phyloP scores from a whole-genome alignment of 306 rosid species.

The Ormosia emarginata region DNA sequence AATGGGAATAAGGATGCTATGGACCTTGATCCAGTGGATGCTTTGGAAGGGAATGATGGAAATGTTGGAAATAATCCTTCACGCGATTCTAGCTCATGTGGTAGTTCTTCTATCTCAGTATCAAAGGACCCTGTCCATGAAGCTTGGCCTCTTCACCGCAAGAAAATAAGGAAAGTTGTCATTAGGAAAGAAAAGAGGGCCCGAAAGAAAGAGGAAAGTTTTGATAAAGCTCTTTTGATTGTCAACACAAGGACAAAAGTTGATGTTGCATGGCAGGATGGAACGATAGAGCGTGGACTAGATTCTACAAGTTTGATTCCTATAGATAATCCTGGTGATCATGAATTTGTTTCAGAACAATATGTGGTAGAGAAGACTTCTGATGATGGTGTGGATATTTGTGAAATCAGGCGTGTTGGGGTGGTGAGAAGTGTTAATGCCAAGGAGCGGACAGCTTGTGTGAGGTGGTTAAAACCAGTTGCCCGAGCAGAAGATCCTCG shows the following conservation, averaged over 20 bases:
- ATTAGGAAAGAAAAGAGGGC: slow-evolving; percentile 85
- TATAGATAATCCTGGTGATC: slow-evolving; percentile 89
- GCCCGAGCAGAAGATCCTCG: slow-evolving; percentile 80
- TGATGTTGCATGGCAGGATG: slow-evolving; percentile 98
- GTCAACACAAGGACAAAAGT: slow-evolving; percentile 74
- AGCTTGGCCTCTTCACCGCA: slow-evolving; percentile 86
- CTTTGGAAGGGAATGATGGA: slow-evolving; percentile 48
- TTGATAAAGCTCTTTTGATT: slow-evolving; percentile 84
- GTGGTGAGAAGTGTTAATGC: slow-evolving; percentile 91
- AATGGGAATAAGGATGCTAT: slow-evolving; percentile 55
- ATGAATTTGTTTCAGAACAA: slow-evolving; percentile 95
- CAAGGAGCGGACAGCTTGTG: slow-evolving; percentile 90
- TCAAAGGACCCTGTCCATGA: slow-evolving; percentile 76
- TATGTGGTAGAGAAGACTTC: slow-evolving; percentile 94
- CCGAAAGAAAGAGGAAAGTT: slow-evolving; percentile 85
- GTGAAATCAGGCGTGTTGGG: slow-evolving; percentile 82
- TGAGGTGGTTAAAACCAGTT: slow-evolving; percentile 86
- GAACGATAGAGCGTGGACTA: slow-evolving; percentile 48
- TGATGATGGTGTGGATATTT: slow-evolving; percentile 60
- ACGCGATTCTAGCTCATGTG: slow-evolving; percentile 59
- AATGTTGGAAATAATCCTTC: slow-evolving; percentile 42
- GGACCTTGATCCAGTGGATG: slow-evolving; percentile 59
- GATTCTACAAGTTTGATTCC: slow-evolving; percentile 77
- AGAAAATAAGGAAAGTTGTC: slow-evolving; percentile 86
- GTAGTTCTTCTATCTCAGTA: slow-evolving; percentile 64